Base-by-base conservation (phyloP, 2,329 filamentous ascomycete species). In the Stagonosporopsis vannaccii region DNA sequence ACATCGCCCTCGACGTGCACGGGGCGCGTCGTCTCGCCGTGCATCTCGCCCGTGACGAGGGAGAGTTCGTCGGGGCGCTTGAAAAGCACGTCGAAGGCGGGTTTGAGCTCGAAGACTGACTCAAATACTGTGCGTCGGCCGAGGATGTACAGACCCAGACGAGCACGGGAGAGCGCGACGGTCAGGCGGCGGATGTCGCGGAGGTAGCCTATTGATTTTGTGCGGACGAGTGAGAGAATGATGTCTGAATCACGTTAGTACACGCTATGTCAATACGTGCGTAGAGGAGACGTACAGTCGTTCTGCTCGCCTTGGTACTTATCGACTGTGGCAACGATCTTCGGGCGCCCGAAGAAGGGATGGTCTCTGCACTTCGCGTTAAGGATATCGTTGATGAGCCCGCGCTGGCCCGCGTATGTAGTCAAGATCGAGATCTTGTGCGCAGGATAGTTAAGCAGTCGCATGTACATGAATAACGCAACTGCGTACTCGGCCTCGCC, bases 251-350 rank as follows among this genome's bases (percentile, higher is more conserved):
- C 8, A 13, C 37, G 42, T 66, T 59, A 69, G 58, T 26, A 32
- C 41, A 13, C 11, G 19, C 5, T 13, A 17, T 3, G 41, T 11
- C n/a, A 13, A 4, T 13, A 15, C 3, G 19, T 25, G 7, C n/a
- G 7, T 42, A 22, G 32, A n/a, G 26, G 7, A 32, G n/a, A 86
- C 90, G 83, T 83, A 95, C 91, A 98, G 72, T 99, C 95, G 77
- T 99, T 99, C 78, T 99, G 95, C 81, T 99, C 95, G 74, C 95
- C 96, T 80, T 99, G 95, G 71, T 98, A 99, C 76, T 97, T 97
- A 80, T 99, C 95, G 61, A 99, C 94, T 5, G 96, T 99, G 3
- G 91, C 93, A 25, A 99, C 91, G 49, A 90, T 89, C 76, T 89
- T 90, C 17, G 95, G 95, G 75, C 97, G 80, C 8, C 94, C 93